Evolutionary conservation across 2,329 filamentous ascomycete genomes (phyloP), one percentile per base, ranked within the genome.

Genomic region (Pseudogymnoascus sp.): DNA sequence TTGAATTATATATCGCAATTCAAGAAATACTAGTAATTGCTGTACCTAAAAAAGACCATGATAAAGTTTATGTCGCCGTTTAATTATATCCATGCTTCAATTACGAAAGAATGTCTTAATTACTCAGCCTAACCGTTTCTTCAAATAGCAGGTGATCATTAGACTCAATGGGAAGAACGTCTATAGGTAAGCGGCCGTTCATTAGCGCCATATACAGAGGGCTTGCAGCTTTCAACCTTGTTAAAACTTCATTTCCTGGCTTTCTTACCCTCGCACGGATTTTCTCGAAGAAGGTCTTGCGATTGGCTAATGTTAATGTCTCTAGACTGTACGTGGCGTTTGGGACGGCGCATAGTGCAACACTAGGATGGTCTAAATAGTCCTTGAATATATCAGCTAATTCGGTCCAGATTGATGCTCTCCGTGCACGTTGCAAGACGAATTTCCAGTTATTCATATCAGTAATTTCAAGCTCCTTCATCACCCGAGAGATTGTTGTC

Each of bases 91-190:
- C 11, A 41, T 41, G 39, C 39, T 19, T 41, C n/a, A 41, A 19
- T 41, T 41, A 41, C 11, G 7, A n/a, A 41, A 41, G 39, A 19
- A 13, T 39, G 39, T 41, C 11, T 41, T 41, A 41, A 41, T 41
- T 11, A 19, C n/a, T 41, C 8, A 41, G n/a, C 39, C 11, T 68
- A 21, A 68, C 65, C 37, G 31, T 67, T 45, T 67, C 23, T 65
- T 68, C 61, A 64, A 68, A 68, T 36, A 63, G 45, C 43, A 68
- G 23, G 36, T 36, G 51, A 61, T 68, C 61, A 36, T 67, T 64
- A 45, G 60, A 67, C 62, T 68, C 65, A 64, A 68, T 67, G 21
- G 60, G 60, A 63, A 67, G 65, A 48, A 60, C 62, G 51, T 28
- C 16, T 68, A 28, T 28, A 41, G 64, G 64, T 65, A 67, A 62